Base-by-base conservation (phyloP, 2,329 filamentous ascomycete genomes). In the Verticillium dahliae region DNA sequence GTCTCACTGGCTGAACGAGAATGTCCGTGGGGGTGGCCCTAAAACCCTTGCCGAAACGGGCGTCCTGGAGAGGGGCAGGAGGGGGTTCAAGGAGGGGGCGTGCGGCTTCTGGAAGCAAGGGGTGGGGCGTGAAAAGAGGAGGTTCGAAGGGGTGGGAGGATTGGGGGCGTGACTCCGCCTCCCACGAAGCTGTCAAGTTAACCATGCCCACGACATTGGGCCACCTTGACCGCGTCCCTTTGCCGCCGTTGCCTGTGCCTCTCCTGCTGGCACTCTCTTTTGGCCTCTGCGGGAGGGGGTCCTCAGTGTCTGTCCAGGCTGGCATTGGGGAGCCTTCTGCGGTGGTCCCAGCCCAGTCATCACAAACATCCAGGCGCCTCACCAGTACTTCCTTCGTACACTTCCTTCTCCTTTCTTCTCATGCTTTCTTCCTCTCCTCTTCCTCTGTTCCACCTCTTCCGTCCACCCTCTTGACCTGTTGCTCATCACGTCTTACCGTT, bases 1-100 rank as follows among this genome's bases (percentile, higher is more conserved):
- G 58, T 62, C 56, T 64, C 45, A 62, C 61, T 64, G 62, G 61
- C 34, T 37, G 60, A 33, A 18, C 41, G 57, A 27, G 14, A 38
- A 50, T 38, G 38, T 18, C 22, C 55, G 27, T 37, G 37, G 56
- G 56, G 34, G 56, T 58, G 56, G n/a, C n/a, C 14, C 10, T 58
- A 58, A 15, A 27, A 27, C 34, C 22, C 7, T 14, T 58, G 38
- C 38, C 57, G 22, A 39, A 58, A 45, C 35, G 57, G 57, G 57
- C 57, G 38, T n/a, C 57, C 27, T 31, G 13, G 37, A 31, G 37
- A 38, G 37, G 54, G 54, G 54, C 22, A 14, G 52, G 9, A 56
- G n/a, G 54, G 54, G 52, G 54, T 27, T 52, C 22, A n/a, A 52
- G 18, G n/a, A 31, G 34, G 54, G 31, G 54, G 27, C 27, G 54